Evolutionary conservation across 768 basidiomycete genomes (phyloP), one percentile per base, ranked within the genome.

Genomic region (Boletus subcaerulescens): DNA sequence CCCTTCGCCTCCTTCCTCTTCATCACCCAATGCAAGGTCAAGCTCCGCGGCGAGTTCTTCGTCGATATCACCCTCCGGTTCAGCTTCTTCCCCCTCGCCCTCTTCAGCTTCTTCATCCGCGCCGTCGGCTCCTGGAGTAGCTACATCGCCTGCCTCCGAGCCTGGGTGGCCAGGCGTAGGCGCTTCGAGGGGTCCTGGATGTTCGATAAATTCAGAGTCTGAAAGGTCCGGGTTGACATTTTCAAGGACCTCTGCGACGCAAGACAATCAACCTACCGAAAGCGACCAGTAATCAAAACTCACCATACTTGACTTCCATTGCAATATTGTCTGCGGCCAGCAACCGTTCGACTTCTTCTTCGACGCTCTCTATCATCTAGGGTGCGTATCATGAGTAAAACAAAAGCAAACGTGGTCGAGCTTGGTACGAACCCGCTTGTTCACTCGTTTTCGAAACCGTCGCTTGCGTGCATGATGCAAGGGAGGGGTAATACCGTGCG

Each of bases 401-500:
- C 29, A 2, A 54, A 35, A 3, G 18, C 1, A 41, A 32, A 42
- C 3, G 17, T 3, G 15, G 38, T 2, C 29, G 24, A 10, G 6
- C 9, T 18, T 14, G 41, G 17, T 29, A 75, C 83, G 38, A 61
- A 91, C 91, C 62, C 92, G 74, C 69, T 82, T 80, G 65, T 93
- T 94, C 18, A 93, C 85, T 42, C 94, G 80, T 72, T 93, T 95
- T 55, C 96, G 81, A 73, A 98, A 98, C 42, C 97, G 77, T 38
- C 96, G 81, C 71, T 97, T 97, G 52, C 96, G 82, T 44, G 85
- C 92, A 65, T 95, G 85, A 60, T 90, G 85, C 52, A 99, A 72
- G 2, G 97, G 96, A 46, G 96, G 96, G 0, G 95, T 97, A 44
- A 98, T 77, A 3, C 97, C 97, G 64, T 98, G 95, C 0, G 91